These are phyloP conservation scores for Mycena vulgaris DNA, from an alignment of 768 basidiomycete genomes.

Conservation along the genomic window DNA sequence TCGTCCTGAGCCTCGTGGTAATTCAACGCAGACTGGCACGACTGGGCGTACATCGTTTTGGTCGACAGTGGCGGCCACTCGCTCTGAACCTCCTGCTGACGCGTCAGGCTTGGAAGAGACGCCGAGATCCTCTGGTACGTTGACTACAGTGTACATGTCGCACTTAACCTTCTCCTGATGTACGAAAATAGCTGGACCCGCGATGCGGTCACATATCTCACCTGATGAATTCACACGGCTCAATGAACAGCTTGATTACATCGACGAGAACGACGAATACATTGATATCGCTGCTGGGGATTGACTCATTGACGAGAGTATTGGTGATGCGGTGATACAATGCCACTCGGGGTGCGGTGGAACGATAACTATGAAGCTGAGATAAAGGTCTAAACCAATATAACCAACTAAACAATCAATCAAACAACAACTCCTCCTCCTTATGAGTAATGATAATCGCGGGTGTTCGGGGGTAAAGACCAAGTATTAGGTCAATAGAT, in stretches of 20 bases:
- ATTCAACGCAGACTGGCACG: too few species aligned
- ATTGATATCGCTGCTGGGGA: conserved; percentile 21
- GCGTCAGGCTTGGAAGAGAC: too few species aligned
- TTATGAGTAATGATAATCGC: too few species aligned
- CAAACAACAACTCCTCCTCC: too few species aligned
- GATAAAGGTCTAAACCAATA: too few species aligned
- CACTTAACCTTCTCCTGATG: neutral
- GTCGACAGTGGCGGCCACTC: neutral
- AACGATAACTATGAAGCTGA: too few species aligned
- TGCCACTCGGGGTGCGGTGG: too few species aligned
- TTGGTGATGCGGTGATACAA: conserved; percentile 4
- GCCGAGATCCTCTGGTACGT: neutral
- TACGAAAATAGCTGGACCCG: neutral
- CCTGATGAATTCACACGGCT: neutral
- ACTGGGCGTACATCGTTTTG: neutral
- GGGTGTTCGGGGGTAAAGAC: too few species aligned
- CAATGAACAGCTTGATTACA: conserved; percentile 2
- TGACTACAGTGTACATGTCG: neutral
- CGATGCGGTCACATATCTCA: neutral
- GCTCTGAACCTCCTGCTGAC: neutral
- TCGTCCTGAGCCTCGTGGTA: neutral
- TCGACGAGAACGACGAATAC: conserved; percentile 27
- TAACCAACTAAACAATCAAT: too few species aligned
- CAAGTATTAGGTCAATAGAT: too few species aligned
- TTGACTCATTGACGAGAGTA: conserved; percentile 2